phyloP scores from a whole-genome alignment of 169 alveolate species.

The Eimeria brunetti region DNA sequence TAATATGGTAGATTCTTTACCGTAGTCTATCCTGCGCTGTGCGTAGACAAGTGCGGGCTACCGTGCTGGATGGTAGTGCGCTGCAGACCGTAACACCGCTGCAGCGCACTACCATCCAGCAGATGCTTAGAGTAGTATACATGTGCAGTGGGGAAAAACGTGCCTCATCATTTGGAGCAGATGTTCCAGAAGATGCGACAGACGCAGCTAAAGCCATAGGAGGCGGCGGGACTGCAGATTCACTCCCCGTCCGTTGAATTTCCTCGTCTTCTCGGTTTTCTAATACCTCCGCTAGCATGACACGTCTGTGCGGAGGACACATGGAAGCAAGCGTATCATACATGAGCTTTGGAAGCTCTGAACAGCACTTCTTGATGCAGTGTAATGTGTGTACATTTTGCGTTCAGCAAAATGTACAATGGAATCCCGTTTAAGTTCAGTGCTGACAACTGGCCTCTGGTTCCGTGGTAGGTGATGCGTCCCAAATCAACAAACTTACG shows the following conservation, averaged over 20 bases:
- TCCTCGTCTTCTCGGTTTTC: conserved; percentile 17
- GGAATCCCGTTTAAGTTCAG: background rate
- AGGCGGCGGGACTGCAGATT: conserved; percentile 27
- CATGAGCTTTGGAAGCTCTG: background rate
- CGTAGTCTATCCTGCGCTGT: too few relatives aligned
- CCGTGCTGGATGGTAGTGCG: background rate
- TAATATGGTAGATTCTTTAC: too few relatives aligned
- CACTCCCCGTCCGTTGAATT: conserved; percentile 3
- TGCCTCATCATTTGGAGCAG: conserved; percentile 35
- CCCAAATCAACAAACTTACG: conserved; percentile 41
- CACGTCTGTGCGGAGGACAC: conserved; percentile 25
- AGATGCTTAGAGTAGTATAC: background rate
- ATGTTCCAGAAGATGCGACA: conserved; percentile 21
- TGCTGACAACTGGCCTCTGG: background rate
- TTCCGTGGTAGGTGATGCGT: background rate
- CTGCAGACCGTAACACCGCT: background rate
- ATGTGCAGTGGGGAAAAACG: background rate
- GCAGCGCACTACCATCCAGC: background rate
- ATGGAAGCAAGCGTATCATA: background rate
- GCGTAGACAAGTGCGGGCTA: background rate
- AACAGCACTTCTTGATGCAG: background rate
- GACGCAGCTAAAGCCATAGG: conserved; percentile 58
- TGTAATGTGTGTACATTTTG: too few relatives aligned
- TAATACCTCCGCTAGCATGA: conserved; percentile 63
- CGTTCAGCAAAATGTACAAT: background rate